Percentiles rank a stretch among this genome's conserved stretches.
Conservation (phyloP, 1,284 basidiomycete genomes). For the Fomitiporia mediterranea region DNA sequence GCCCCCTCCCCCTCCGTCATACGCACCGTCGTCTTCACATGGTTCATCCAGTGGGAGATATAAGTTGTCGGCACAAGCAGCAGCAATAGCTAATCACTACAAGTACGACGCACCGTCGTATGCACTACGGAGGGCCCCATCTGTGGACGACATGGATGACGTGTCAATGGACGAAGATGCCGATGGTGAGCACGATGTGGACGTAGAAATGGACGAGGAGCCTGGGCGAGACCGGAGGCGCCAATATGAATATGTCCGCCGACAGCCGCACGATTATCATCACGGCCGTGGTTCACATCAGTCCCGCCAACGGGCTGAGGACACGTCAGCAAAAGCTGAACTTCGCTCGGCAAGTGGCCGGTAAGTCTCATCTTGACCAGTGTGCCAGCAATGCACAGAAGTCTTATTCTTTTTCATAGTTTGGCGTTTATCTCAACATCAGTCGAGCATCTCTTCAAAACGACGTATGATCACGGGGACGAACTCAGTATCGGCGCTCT, state of each 20-base stretch:
- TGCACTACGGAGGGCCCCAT: not conserved
- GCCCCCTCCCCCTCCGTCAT: not conserved
- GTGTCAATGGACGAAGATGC: constrained; percentile 12
- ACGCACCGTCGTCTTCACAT: not conserved
- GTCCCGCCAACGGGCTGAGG: constrained; percentile 36
- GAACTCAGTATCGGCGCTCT: constrained; percentile 63
- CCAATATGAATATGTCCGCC: not conserved
- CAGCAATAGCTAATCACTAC: not conserved
- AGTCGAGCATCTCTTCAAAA: constrained; percentile 32
- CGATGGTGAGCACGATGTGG: constrained; percentile 8
- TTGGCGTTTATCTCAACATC: constrained; percentile 22
- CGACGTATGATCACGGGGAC: constrained; percentile 16
- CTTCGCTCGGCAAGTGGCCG: constrained; percentile 42
- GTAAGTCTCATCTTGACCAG: not conserved
- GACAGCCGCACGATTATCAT: constrained; percentile 19
- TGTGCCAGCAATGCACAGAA: not conserved
- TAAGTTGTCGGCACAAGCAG: constrained; percentile 3
- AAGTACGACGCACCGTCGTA: not conserved
- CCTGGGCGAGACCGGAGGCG: not conserved
- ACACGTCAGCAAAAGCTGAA: constrained; percentile 44
- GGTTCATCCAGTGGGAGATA: not conserved
- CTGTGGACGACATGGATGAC: constrained; percentile 4
- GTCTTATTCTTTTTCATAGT: not conserved
- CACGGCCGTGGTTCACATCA: constrained; percentile 25
- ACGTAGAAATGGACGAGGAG: constrained; percentile 1